Conservation (phyloP, 257 asterid genomes). For the Jasminum sambac region DNA sequence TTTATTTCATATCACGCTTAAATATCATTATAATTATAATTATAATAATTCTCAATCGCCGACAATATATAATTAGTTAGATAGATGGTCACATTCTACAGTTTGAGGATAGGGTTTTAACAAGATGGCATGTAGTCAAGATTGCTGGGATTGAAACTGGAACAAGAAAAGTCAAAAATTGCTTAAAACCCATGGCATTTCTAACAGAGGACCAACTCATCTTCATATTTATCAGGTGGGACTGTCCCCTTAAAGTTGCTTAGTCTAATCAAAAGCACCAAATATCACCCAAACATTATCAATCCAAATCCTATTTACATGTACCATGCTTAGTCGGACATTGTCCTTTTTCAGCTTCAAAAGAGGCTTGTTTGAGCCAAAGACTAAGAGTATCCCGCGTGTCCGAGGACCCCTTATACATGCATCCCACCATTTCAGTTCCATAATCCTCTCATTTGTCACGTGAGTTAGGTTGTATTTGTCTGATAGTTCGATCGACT, state of each 20-base stretch:
- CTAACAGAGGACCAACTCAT: neutral
- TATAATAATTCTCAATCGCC: too few relatives aligned
- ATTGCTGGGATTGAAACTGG: neutral
- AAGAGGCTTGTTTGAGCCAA: neutral
- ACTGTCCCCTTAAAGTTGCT: neutral
- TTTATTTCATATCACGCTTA: too few relatives aligned
- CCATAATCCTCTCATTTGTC: neutral
- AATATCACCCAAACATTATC: neutral
- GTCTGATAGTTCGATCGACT: too few relatives aligned
- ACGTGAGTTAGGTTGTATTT: neutral
- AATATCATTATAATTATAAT: too few relatives aligned
- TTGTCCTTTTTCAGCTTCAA: neutral
- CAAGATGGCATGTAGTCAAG: neutral
- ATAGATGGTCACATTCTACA: neutral
- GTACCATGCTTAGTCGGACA: neutral
- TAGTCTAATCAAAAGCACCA: neutral
- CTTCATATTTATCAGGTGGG: neutral
- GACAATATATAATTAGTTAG: too few relatives aligned
- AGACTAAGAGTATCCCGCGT: neutral
- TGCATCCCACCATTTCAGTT: too few relatives aligned
- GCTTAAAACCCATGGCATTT: neutral
- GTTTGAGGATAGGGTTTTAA: neutral
- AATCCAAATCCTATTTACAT: neutral
- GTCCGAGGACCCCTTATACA: too few relatives aligned
- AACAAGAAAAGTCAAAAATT: neutral